Evolutionary conservation across 768 basidiomycete species (phyloP).

Genomic region (Suillus spraguei): DNA sequence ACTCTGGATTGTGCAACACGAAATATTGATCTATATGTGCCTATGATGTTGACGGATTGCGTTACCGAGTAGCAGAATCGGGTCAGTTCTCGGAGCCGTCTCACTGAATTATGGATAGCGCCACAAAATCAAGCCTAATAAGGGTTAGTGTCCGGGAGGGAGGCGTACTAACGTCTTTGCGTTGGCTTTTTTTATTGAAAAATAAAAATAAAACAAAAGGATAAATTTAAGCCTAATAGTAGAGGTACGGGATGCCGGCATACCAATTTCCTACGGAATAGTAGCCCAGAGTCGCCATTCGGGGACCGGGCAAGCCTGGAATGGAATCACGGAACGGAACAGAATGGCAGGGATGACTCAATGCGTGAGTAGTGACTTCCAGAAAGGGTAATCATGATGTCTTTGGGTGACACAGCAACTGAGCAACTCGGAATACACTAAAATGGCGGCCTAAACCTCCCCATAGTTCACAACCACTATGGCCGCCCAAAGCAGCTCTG

Average conservation of each 20-base stretch:
- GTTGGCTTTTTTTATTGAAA: no score
- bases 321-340: not conserved
- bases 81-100: not conserved
- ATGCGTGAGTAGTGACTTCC: not conserved
- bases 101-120: not conserved
- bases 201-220: no score
- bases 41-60: not conserved
- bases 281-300: not conserved
- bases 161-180: no score
- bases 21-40: no score
- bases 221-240: no score
- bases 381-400: not conserved
- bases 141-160: not conserved
- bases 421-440: not conserved
- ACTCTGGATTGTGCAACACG: not conserved
- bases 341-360: not conserved
- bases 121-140: not conserved
- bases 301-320: not conserved
- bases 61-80: not conserved
- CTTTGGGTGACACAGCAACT: not conserved
- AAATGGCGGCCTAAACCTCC: conserved; percentile 3
- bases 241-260: not conserved
- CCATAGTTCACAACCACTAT: conserved; percentile 24
- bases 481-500: conserved; percentile 25
- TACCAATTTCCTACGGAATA: not conserved